Evolutionary conservation across 2,329 filamentous ascomycete genomes (phyloP), one percentile per base, ranked within the genome.

Genomic region (Chalara sp.): DNA sequence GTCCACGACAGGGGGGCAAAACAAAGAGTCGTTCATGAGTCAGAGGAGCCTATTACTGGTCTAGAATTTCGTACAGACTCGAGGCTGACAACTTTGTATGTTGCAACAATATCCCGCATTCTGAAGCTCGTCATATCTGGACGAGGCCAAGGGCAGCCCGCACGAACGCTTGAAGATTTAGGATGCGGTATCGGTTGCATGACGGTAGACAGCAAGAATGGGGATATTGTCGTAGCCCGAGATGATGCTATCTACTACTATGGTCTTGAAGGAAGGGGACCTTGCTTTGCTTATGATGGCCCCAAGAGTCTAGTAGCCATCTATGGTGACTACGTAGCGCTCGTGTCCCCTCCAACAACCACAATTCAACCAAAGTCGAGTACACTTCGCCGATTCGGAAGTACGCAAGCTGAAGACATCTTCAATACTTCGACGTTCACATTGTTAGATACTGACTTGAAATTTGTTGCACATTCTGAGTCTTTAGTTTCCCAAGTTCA

Each of bases 161-260:
- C 92, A 4, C 86, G 91, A 58, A 88, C 89, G 0, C 76, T 97
- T 13, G 93, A 97, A 65, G 91, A 97, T 63, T 77, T 81, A 13
- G 93, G 93, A 2, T 97, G 92, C 63, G 91, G 81, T 8, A 82
- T 95, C n/a, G 91, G 90, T 1, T 99, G 95, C 68, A 96, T 99
- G 89, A 87, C 89, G 0, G 76, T 92, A 10, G 89, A 96, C 66
- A 81, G 79, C 54, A 78, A 80, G 55, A 87, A 83, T 0, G 89
- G 87, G 5, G 89, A 96, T 57, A 84, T 99, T 21, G 80, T 99
- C 3, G 86, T 99, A n/a, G 93, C 86, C 1, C 78, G 93, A 54
- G 89, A 96, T 59, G 95, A 99, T 76, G 93, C 92, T 6, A 86
- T 99, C 49, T 97, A 97, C 70, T 91, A 89, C 53, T 99, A 97